Percentiles rank a stretch among this genome's conserved stretches.
phyloP scores from a whole-genome alignment of 164 flowering plant genomes.

The Berberis vulgaris region DNA sequence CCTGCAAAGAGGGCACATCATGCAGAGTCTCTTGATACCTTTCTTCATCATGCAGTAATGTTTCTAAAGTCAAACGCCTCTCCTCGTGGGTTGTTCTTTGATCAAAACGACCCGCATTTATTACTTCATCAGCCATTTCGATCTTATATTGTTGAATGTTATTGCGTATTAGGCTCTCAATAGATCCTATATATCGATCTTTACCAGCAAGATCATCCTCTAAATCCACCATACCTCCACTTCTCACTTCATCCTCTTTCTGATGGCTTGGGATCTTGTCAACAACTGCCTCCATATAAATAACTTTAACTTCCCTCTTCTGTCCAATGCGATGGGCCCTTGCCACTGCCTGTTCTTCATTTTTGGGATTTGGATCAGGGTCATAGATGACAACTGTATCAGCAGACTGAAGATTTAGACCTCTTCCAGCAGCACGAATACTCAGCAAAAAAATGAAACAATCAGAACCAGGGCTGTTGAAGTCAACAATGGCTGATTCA shows the following conservation, averaged over 20 bases:
- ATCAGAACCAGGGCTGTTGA: slow-evolving; percentile 67
- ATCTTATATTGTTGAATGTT: slow-evolving; percentile 98
- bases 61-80: slow-evolving; percentile 84
- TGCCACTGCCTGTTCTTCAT: slow-evolving; percentile 99
- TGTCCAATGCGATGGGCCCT: slow-evolving; percentile 98
- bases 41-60: slow-evolving; percentile 94
- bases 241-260: slow-evolving; percentile 82
- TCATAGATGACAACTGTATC: slow-evolving; percentile 97
- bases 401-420: slow-evolving; percentile 94
- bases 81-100: slow-evolving; percentile 99
- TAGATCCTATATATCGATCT: slow-evolving; percentile 96
- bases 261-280: slow-evolving; percentile 81
- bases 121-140: slow-evolving; percentile 99
- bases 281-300: slow-evolving; percentile 97
- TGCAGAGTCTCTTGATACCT: slow-evolving; percentile 93
- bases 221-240: slow-evolving; percentile 67
- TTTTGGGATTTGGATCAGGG: slow-evolving; percentile 98
- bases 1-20: slow-evolving; percentile 89
- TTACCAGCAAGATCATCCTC: slow-evolving; percentile 99
- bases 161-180: slow-evolving; percentile 91
- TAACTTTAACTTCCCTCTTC: slow-evolving; percentile 91
- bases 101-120: slow-evolving; percentile 99
- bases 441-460: slow-evolving; percentile 96
- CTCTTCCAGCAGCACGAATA: slow-evolving; percentile 98
- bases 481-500: slow-evolving; percentile 92